Conservation (phyloP, 805 yeast species). For the Ogataea pignaliae region DNA sequence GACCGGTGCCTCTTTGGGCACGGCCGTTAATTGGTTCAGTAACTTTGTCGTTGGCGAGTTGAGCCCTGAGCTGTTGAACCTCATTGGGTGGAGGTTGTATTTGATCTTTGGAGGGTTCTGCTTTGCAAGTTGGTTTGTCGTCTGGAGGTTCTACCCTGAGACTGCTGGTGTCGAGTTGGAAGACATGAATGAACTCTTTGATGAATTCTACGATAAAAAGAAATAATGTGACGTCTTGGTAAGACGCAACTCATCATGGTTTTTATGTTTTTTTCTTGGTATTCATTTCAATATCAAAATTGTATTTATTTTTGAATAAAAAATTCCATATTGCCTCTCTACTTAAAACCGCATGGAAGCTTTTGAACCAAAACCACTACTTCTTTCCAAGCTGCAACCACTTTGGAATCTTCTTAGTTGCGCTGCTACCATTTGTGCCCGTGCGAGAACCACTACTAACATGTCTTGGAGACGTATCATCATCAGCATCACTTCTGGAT, state of each 20-base stretch:
- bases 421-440: not conserved
- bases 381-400: not conserved
- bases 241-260: not conserved
- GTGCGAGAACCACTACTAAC: not conserved
- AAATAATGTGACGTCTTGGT: not conserved
- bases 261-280: not conserved
- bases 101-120: constrained; percentile 76
- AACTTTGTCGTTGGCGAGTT: constrained; percentile 89
- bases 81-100: constrained; percentile 74
- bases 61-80: constrained; percentile 76
- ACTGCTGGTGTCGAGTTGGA: constrained; percentile 50
- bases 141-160: constrained; percentile 46
- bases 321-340: constrained; percentile 17
- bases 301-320: not conserved
- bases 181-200: constrained; percentile 52
- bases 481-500: not conserved
- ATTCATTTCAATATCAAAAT: not conserved
- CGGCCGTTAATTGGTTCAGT: constrained; percentile 88
- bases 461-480: not conserved
- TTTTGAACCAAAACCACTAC: too few relatives aligned
- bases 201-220: constrained; percentile 13
- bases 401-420: not conserved
- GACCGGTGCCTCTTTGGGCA: constrained; percentile 81
- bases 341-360: too few relatives aligned
- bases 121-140: constrained; percentile 36